Evolutionary conservation across 2,329 filamentous ascomycete genomes (phyloP), one percentile per base, ranked within the genome.

Genomic region (Aspergillus fumigatus): DNA sequence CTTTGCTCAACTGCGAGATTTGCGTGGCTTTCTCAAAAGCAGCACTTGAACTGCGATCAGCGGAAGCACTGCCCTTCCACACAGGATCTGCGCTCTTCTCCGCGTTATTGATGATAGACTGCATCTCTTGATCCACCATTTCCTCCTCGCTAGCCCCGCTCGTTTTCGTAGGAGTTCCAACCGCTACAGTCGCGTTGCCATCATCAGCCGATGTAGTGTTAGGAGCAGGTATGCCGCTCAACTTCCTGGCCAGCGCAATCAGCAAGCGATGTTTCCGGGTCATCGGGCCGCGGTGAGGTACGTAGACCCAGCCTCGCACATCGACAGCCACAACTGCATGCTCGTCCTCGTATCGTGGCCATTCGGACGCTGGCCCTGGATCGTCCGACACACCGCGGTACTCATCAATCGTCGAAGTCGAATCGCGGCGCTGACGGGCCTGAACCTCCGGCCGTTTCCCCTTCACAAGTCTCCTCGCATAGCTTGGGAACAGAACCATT

Each of bases 401-500:
- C 60, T 62, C 75, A 59, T 61, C 73, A 10, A 79, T 64, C 29
- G 68, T 74, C 47, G 66, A 63, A 53, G 57, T 65, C 6, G 69
- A 72, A 32, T 64, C 67, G 8, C 69, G 65, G n/a, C 65, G 65
- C 35, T 52, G 56, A n/a, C 56, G 64, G 58, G 43, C 67, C 66
- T 64, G 70, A 32, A 56, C 56, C 43, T 67, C 55, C 23, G 56
- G 47, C n/a, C 73, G 72, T 60, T 73, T 71, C 73, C 77, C 60
- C 62, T 78, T 87, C 35, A 83, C 73, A 70, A 95, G 88, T 59
- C 81, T 82, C 68, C 92, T 86, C 8, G 90, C 91, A 71, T 99
- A 99, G 53, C 91, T 97, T 0, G 94, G 94, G 65, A 99, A 99
- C 25, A 99, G 72, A 9, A 99, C 85, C 86, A 99, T 90, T 76